These are phyloP conservation scores for Rhododendron molle DNA, from an alignment of 148 eudicot genomes.

Conservation along the genomic window DNA sequence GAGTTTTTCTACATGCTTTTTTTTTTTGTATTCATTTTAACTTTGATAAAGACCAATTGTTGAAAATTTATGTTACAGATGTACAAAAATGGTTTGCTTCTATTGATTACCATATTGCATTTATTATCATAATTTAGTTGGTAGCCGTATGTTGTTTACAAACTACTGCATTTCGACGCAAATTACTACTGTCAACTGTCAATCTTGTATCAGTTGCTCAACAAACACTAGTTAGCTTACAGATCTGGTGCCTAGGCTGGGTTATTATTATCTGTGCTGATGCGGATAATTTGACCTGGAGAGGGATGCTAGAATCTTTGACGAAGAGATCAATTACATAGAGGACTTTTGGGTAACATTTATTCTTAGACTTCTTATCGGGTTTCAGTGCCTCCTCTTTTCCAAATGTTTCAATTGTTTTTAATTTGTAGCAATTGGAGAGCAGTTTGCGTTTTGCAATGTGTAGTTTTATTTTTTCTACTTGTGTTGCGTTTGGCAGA, in stretches of 20 bases:
- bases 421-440: neutral
- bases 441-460: neutral
- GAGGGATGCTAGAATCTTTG: conserved; percentile 4
- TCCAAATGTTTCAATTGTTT: neutral
- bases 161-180: neutral
- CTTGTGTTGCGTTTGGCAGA: neutral
- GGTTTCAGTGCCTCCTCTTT: neutral
- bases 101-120: neutral
- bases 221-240: neutral
- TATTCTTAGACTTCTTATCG: neutral
- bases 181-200: neutral
- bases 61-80: neutral
- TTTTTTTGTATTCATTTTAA: neutral
- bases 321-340: neutral
- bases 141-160: neutral
- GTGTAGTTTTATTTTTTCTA: neutral
- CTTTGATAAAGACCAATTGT: neutral
- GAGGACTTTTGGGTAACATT: neutral
- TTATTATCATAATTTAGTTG: neutral
- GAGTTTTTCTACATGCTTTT: neutral
- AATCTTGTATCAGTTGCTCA: neutral
- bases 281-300: neutral
- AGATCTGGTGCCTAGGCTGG: neutral
- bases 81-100: neutral
- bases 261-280: neutral